Percentiles rank a stretch among this genome's conserved stretches.
These are phyloP conservation scores for Aureobasidium namibiae DNA, from an alignment of 2,329 filamentous ascomycete species.

Conservation along the genomic window DNA sequence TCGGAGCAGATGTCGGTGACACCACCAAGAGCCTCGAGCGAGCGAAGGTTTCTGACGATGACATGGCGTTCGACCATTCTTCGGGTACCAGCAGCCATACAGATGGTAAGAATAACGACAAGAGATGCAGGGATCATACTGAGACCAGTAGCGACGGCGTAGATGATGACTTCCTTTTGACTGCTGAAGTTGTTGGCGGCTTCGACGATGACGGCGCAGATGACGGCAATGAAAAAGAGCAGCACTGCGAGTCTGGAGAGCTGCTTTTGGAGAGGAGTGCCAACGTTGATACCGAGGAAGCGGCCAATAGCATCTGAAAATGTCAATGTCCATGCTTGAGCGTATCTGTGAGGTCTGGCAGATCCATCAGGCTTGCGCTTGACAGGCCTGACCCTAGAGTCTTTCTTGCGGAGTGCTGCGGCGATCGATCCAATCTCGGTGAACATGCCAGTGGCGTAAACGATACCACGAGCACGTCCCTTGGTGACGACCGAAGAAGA, in stretches of 20 bases:
- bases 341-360: conserved; percentile 26
- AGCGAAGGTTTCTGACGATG: conserved; percentile 57
- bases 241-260: conserved; percentile 73
- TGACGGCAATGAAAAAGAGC: conserved; percentile 62
- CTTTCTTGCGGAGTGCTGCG: conserved; percentile 49
- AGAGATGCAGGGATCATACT: conserved; percentile 53
- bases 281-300: conserved; percentile 59
- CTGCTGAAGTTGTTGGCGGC: conserved; percentile 50
- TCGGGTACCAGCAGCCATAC: conserved; percentile 49
- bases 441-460: conserved; percentile 51
- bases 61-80: conserved; percentile 58
- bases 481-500: conserved; percentile 57
- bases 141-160: conserved; percentile 54
- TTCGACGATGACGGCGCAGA: conserved; percentile 59
- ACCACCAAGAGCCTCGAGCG: conserved; percentile 56
- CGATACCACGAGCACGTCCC: conserved; percentile 54
- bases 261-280: conserved; percentile 73
- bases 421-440: conserved; percentile 64
- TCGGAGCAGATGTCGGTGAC: conserved; percentile 58
- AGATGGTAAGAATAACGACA: conserved; percentile 31
- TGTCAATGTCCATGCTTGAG: conserved; percentile 46
- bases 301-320: conserved; percentile 50
- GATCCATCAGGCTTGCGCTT: conserved; percentile 32
- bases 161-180: conserved; percentile 54
- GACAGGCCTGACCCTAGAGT: conserved; percentile 28